Base-by-base conservation (phyloP, 441 rosid species). In the Gossypium davidsonii region DNA sequence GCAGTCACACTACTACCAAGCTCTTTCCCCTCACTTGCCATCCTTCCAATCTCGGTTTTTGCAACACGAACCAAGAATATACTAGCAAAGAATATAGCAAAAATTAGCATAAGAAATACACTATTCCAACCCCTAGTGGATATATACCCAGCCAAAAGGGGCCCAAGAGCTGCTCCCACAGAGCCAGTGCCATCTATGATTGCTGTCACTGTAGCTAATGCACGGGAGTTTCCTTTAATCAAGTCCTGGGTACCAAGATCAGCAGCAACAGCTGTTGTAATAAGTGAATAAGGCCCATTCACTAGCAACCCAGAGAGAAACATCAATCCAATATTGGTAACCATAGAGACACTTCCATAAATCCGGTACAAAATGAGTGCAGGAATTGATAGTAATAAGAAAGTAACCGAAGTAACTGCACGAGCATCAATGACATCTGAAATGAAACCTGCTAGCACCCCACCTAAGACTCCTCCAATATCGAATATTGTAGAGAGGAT, bases 121-220 rank as follows among this genome's bases (percentile, higher is more conserved):
- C 87, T 79, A 77, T 92, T 89, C 97, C 98, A 59, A 14, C 63
- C 63, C 39, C 63, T 26, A 12, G 63, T 59, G 15, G 63, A 59
- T 59, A 59, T 26, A 59, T 25, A 59, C 17, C 63, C 64, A 14
- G 64, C 64, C 34, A 59, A 26, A 59, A 59, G 64, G 8, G 97
- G 98, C 60, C 97, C 96, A 6, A 91, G 77, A 56, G 97, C 97
- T 4, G 94, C 97, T 42, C 97, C 98, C 60, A 88, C 90, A 14
- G 98, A 94, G 25, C 97, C 98, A 63, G 98, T 94, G 75, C 98
- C 97, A 60, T 94, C 98, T 66, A 90, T 92, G 28, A 94, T 92
- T 63, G 97, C 97, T 1, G 93, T 83, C 58, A 94, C 97, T 0
- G 98, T 94, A 1, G 98, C 98, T 67, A 92, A 79, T 10, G 94